Conservation (phyloP, 2,329 filamentous ascomycete genomes). For the Colletotrichum sidae region DNA sequence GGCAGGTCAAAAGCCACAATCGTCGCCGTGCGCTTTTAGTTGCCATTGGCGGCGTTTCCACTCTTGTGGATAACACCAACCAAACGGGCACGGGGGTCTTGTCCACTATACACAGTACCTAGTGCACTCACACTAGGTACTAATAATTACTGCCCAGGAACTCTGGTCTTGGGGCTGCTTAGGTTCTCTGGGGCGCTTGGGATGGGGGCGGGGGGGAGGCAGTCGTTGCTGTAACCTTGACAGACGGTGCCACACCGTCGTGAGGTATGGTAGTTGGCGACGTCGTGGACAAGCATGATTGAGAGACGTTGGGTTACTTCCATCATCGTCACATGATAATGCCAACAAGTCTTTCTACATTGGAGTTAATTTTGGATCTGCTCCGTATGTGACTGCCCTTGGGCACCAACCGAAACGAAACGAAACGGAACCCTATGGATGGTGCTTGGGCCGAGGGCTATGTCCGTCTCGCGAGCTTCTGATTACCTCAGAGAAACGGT, state of each 20-base stretch:
- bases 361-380: too few species aligned
- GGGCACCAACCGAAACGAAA: too few species aligned
- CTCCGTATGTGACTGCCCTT: too few species aligned
- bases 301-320: not conserved
- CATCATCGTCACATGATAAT: conserved; percentile 20
- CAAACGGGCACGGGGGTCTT: conserved; percentile 26
- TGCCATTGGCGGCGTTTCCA: conserved; percentile 17
- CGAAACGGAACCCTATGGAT: not conserved
- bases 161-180: too few species aligned
- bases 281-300: too few species aligned
- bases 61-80: conserved; percentile 32
- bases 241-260: conserved; percentile 7
- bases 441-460: not conserved
- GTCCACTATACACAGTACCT: not conserved
- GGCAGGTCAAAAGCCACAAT: conserved; percentile 15
- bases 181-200: conserved; percentile 20
- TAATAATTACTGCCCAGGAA: too few species aligned
- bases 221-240: conserved; percentile 2
- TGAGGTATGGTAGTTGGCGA: not conserved
- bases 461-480: too few species aligned
- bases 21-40: conserved; percentile 27
- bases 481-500: conserved; percentile 12
- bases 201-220: conserved; percentile 16
- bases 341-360: not conserved
- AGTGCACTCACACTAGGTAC: not conserved